Conservation (phyloP, 2,329 filamentous ascomycete genomes). For the Cladophialophora exuberans region DNA sequence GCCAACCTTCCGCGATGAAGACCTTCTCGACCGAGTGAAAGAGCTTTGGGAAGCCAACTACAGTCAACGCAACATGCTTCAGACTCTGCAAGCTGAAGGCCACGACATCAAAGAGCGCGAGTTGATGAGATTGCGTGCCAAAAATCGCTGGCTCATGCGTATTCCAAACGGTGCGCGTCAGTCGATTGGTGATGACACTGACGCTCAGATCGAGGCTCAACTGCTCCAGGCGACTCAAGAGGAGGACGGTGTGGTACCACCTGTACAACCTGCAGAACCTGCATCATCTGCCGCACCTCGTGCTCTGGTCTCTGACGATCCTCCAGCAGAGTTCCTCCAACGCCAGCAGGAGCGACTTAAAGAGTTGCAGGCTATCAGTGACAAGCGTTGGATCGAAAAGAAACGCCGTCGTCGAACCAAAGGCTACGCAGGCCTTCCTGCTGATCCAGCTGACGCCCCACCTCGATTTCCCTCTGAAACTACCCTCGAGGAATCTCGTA, state of each 20-base stretch:
- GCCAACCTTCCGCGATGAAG: constrained; percentile 69
- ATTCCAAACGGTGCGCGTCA: constrained; percentile 61
- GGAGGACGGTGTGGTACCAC: constrained; percentile 10
- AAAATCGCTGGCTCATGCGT: constrained; percentile 70
- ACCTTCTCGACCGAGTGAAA: constrained; percentile 69
- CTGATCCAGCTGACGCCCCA: constrained; percentile 65
- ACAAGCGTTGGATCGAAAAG: constrained; percentile 63
- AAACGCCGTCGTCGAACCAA: constrained; percentile 71
- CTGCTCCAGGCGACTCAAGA: constrained; percentile 33
- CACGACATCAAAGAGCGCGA: constrained; percentile 73
- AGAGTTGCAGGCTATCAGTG: constrained; percentile 61
- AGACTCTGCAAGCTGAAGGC: constrained; percentile 70
- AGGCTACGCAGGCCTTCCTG: constrained; percentile 68
- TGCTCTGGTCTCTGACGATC: constrained; percentile 16
- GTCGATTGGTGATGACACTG: constrained; percentile 26
- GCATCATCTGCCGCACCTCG: too few species aligned
- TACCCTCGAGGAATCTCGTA: constrained; percentile 77
- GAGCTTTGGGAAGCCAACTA: constrained; percentile 79
- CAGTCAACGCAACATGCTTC: constrained; percentile 73
- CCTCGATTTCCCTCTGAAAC: constrained; percentile 81
- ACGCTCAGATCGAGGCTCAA: constrained; percentile 36
- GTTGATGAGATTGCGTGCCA: constrained; percentile 68
- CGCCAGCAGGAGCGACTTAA: constrained; percentile 60
- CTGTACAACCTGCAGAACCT: constrained; percentile 5
- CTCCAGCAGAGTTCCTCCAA: constrained; percentile 53